These are phyloP conservation scores for Daldinia vernicosa DNA, from an alignment of 495 filamentous ascomycete genomes.

Conservation along the genomic window DNA sequence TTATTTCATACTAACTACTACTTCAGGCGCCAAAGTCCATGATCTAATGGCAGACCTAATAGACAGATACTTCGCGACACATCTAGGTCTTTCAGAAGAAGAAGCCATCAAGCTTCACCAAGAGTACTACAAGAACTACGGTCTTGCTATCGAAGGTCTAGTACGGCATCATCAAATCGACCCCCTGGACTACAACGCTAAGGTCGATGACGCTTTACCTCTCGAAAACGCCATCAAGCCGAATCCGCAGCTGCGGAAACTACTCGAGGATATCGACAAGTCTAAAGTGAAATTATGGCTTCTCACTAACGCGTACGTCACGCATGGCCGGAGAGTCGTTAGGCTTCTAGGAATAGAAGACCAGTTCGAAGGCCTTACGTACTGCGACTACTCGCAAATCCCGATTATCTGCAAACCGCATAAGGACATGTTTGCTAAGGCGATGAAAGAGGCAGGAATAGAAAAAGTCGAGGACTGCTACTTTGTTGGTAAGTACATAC, in stretches of 20 bases:
- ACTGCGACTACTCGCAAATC: slow-evolving; percentile 79
- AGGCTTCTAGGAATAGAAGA: slow-evolving; percentile 83
- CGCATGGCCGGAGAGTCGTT: slow-evolving; percentile 83
- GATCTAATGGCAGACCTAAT: slow-evolving; percentile 79
- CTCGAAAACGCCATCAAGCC: slow-evolving; percentile 83
- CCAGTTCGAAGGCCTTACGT: slow-evolving; percentile 91
- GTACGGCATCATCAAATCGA: slow-evolving; percentile 96
- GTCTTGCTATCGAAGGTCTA: slow-evolving; percentile 93
- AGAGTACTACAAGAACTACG: slow-evolving; percentile 95
- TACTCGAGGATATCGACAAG: slow-evolving; percentile 81
- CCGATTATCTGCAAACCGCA: slow-evolving; percentile 86
- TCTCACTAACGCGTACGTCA: slow-evolving; percentile 95
- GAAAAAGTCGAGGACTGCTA: slow-evolving; percentile 70
- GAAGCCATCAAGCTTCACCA: slow-evolving; percentile 85
- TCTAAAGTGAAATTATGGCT: slow-evolving; percentile 89
- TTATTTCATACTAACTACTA: slow-evolving; percentile 22
- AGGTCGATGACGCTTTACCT: slow-evolving; percentile 95
- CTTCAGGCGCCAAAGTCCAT: slow-evolving; percentile 70
- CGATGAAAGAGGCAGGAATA: slow-evolving; percentile 70
- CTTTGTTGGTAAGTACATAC: slow-evolving; percentile 76
- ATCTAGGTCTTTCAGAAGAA: slow-evolving; percentile 73
- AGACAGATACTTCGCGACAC: slow-evolving; percentile 81
- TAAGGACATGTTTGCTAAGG: slow-evolving; percentile 84
- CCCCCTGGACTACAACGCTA: slow-evolving; percentile 89
- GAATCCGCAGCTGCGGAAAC: slow-evolving; percentile 73